These are phyloP conservation scores for Paratinospora sagittata DNA, from an alignment of 164 flowering plant species.

Conservation along the genomic window DNA sequence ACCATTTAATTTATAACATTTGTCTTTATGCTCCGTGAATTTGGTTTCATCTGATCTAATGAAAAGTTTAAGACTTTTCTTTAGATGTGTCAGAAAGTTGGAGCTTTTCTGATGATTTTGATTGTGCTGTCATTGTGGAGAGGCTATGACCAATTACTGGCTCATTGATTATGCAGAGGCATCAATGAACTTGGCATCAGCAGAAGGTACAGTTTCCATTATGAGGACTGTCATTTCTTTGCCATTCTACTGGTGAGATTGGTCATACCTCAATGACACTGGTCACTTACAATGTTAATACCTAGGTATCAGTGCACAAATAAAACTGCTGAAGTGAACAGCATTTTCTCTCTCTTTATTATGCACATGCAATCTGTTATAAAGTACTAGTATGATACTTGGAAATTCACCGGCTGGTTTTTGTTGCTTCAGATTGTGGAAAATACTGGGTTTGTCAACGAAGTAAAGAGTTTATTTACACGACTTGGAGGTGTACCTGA, in stretches of 20 bases:
- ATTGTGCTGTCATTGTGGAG: neutral
- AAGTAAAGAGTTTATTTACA: slow-evolving; percentile 56
- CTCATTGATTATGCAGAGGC: neutral
- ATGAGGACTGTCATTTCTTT: neutral
- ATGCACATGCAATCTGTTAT: neutral
- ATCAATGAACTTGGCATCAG: neutral
- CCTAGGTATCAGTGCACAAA: neutral
- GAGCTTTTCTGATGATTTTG: neutral
- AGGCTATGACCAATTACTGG: neutral
- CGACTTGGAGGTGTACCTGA: slow-evolving; percentile 57
- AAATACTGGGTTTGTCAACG: slow-evolving; percentile 53
- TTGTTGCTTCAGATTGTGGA: slow-evolving; percentile 60
- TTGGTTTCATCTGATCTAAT: neutral
- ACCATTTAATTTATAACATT: neutral
- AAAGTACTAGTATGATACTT: slow-evolving; percentile 1
- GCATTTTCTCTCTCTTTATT: neutral
- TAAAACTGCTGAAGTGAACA: neutral
- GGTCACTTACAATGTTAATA: neutral
- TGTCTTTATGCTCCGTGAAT: neutral
- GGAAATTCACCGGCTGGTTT: slow-evolving; percentile 4
- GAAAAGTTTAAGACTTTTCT: neutral
- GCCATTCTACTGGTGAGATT: neutral
- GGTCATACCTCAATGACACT: neutral
- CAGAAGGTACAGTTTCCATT: neutral
- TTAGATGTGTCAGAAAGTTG: neutral